Evolutionary conservation across 345 rosid genomes (phyloP).

Genomic region (Pistacia vera): DNA sequence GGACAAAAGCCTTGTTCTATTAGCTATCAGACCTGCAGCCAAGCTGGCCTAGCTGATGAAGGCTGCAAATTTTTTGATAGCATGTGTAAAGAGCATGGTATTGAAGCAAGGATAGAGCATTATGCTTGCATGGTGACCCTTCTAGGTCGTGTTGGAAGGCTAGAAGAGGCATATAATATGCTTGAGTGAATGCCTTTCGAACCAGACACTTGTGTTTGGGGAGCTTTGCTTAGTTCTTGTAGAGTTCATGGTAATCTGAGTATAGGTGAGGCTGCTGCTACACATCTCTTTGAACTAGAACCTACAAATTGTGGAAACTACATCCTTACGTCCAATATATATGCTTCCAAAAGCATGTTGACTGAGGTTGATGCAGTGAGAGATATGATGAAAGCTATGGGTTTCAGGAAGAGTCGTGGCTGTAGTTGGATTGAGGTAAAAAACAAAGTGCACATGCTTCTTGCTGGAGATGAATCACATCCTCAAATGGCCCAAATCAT

Average conservation of each 20-base stretch:
- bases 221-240: conserved; percentile 70
- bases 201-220: too few relatives aligned
- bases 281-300: conserved; percentile 43
- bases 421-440: too few relatives aligned
- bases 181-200: too few relatives aligned
- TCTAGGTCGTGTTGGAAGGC: too few relatives aligned
- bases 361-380: conserved; percentile 31
- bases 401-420: too few relatives aligned
- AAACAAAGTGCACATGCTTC: too few relatives aligned
- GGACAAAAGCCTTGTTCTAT: conserved; percentile 54
- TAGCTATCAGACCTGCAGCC: conserved; percentile 73
- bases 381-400: not conserved
- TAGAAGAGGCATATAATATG: too few relatives aligned
- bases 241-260: conserved; percentile 36
- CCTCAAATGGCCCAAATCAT: too few relatives aligned
- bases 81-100: too few relatives aligned
- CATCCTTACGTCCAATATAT: conserved; percentile 48
- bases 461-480: too few relatives aligned
- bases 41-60: conserved; percentile 57
- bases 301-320: conserved; percentile 47
- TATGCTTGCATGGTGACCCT: too few relatives aligned
- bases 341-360: conserved; percentile 49
- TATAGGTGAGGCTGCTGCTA: conserved; percentile 43
- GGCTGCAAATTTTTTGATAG: conserved; percentile 48
- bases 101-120: too few relatives aligned